phyloP scores from a whole-genome alignment of 1,139 yeast genomes.

The Kodamaea derodonti region DNA sequence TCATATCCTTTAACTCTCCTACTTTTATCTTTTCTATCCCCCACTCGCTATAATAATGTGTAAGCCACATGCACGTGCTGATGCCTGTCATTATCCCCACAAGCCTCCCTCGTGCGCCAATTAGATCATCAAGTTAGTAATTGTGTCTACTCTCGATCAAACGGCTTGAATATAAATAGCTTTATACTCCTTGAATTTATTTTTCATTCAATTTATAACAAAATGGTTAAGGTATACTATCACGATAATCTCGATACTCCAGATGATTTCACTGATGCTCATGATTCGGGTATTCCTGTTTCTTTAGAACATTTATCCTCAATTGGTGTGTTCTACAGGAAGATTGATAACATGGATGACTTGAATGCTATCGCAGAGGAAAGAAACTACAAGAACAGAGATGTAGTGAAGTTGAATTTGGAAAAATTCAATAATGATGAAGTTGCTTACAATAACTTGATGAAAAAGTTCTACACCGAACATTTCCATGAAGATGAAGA shows the following conservation, averaged over 20 bases:
- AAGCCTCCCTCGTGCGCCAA: too few species aligned
- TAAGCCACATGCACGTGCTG: too few species aligned
- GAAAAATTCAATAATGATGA: constrained; percentile 63
- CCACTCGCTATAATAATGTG: too few species aligned
- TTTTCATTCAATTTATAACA: too few species aligned
- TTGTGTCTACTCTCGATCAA: too few species aligned
- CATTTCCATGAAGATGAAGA: constrained; percentile 98
- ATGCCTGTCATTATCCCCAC: too few species aligned
- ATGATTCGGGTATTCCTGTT: constrained; percentile 65
- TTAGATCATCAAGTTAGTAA: too few species aligned
- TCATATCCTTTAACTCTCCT: too few species aligned
- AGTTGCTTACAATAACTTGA: constrained; percentile 56
- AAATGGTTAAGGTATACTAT: constrained; percentile 56
- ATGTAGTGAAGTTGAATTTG: constrained; percentile 59
- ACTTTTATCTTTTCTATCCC: too few species aligned
- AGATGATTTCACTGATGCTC: constrained; percentile 67
- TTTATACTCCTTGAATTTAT: too few species aligned
- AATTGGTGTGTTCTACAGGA: constrained; percentile 69
- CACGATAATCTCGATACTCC: constrained; percentile 64
- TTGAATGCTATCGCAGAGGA: constrained; percentile 66
- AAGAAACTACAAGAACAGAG: constrained; percentile 78
- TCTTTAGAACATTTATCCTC: constrained; percentile 44
- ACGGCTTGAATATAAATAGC: too few species aligned
- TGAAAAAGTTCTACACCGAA: constrained; percentile 72
- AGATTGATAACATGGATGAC: constrained; percentile 48